phyloP scores from a whole-genome alignment of 441 rosid species.

The Cnidoscolus chayamansa region DNA sequence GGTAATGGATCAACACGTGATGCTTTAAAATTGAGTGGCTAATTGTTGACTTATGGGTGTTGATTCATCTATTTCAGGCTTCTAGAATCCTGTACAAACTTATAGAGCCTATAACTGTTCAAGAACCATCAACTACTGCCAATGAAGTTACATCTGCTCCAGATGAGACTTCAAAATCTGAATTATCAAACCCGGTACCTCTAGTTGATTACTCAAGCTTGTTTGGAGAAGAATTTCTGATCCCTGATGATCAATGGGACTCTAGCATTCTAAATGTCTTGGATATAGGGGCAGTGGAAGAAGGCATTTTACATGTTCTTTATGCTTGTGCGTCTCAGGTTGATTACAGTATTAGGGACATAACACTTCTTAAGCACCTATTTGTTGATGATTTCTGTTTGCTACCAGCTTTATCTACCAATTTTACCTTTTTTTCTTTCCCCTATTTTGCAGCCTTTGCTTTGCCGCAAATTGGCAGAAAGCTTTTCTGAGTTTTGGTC shows the following conservation, averaged over 20 bases:
- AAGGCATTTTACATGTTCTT: slow-evolving; percentile 82
- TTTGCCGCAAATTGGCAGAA: slow-evolving; percentile 67
- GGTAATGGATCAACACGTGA: slow-evolving; percentile 38
- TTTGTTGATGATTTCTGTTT: slow-evolving; percentile 19
- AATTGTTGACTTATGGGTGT: slow-evolving; percentile 16
- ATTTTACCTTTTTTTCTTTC: slow-evolving; percentile 27
- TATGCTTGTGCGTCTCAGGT: slow-evolving; percentile 95
- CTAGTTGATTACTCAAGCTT: slow-evolving; percentile 61
- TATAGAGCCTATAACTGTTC: slow-evolving; percentile 42
- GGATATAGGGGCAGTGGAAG: slow-evolving; percentile 76
- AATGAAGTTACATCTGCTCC: slow-evolving; percentile 35
- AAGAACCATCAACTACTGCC: slow-evolving; percentile 35
- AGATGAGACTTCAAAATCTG: slow-evolving; percentile 49
- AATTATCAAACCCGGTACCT: slow-evolving; percentile 36
- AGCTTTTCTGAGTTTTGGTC: slow-evolving; percentile 62
- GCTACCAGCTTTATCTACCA: slow-evolving; percentile 19
- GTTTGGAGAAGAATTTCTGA: slow-evolving; percentile 71
- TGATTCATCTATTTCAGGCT: slow-evolving; percentile 45
- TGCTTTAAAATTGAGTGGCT: slow-evolving; percentile 21
- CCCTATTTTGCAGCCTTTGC: slow-evolving; percentile 47
- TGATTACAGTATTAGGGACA: slow-evolving; percentile 38
- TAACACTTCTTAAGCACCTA: slow-evolving; percentile 11
- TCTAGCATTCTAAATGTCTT: slow-evolving; percentile 51
- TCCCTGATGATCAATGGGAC: slow-evolving; percentile 56
- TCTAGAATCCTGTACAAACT: slow-evolving; percentile 65